Conservation (phyloP, 2,329 filamentous ascomycete species). For the Verticillium klebahnii region DNA sequence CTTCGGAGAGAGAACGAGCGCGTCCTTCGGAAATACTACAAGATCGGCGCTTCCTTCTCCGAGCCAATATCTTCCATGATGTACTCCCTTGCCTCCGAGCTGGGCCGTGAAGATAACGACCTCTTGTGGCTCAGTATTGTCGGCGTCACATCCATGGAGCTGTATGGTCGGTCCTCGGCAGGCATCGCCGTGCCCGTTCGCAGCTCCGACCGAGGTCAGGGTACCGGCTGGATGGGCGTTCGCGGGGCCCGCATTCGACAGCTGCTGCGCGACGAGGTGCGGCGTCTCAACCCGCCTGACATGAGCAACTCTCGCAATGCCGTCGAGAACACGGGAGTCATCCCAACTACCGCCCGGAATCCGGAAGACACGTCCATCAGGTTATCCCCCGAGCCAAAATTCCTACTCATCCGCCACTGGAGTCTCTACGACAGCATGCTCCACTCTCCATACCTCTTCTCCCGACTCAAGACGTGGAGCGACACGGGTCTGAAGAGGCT, state of each 20-base stretch:
- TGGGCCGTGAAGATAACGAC: constrained; percentile 95
- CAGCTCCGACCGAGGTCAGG: constrained; percentile 49
- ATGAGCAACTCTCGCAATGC: constrained; percentile 56
- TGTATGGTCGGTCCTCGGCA: constrained; percentile 81
- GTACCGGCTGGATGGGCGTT: constrained; percentile 73
- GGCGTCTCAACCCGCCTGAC: constrained; percentile 81
- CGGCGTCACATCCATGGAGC: constrained; percentile 87
- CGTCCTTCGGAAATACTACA: constrained; percentile 78
- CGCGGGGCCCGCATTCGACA: constrained; percentile 81
- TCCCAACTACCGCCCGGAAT: constrained; percentile 81
- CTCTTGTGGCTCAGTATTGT: constrained; percentile 93
- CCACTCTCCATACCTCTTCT: constrained; percentile 91
- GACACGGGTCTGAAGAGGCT: constrained; percentile 83
- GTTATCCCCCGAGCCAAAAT: constrained; percentile 87
- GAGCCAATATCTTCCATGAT: constrained; percentile 93
- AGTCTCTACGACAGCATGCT: constrained; percentile 98
- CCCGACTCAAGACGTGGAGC: constrained; percentile 89
- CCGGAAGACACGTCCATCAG: constrained; percentile 91
- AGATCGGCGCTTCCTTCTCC: constrained; percentile 82
- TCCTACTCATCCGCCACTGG: constrained; percentile 92
- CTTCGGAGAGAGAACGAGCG: constrained; percentile 73
- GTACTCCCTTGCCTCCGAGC: constrained; percentile 89
- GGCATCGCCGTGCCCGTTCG: constrained; percentile 63
- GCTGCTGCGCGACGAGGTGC: constrained; percentile 86
- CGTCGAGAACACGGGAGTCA: constrained; percentile 71